These are phyloP conservation scores for Tothia fuscella DNA, from an alignment of 2,329 filamentous ascomycete species.

Conservation along the genomic window DNA sequence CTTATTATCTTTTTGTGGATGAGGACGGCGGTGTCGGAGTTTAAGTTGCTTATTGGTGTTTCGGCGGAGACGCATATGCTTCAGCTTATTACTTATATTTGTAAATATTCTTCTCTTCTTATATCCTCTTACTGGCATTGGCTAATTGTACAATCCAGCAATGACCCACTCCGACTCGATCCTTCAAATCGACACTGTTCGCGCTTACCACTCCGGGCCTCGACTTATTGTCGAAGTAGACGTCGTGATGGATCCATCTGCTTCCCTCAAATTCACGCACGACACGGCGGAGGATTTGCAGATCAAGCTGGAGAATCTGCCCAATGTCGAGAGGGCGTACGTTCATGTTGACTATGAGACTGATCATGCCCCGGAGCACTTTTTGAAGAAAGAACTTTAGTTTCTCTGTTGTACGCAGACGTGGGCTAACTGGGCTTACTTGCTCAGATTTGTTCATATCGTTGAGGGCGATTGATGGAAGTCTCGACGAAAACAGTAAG, in stretches of 20 bases:
- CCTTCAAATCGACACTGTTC: constrained; percentile 82
- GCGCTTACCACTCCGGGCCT: constrained; percentile 82
- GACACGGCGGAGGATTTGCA: constrained; percentile 91
- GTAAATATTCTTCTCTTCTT: constrained; percentile 28
- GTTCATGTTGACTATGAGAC: constrained; percentile 98
- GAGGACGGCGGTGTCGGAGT: constrained; percentile 75
- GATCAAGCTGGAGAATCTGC: constrained; percentile 83
- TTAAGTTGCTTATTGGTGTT: constrained; percentile 81
- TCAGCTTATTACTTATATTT: constrained; percentile 92
- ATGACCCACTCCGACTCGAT: constrained; percentile 81
- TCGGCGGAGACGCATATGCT: constrained; percentile 75
- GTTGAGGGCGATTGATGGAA: too few species aligned
- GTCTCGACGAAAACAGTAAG: too few species aligned
- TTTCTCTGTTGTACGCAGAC: neutral
- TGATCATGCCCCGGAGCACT: constrained; percentile 83
- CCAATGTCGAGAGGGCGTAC: constrained; percentile 85
- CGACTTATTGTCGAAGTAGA: constrained; percentile 92
- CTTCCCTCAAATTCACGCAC: constrained; percentile 66
- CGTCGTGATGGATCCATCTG: constrained; percentile 75
- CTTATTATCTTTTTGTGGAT: constrained; percentile 74
- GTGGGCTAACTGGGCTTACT: too few species aligned
- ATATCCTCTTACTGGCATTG: neutral
- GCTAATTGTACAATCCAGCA: constrained; percentile 25
- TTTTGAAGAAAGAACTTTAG: constrained; percentile 51
- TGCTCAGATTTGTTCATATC: too few species aligned